A percentile compares a stretch with the other conserved stretches of the same genome.
Evolutionary conservation across 108 stramenopile genomes (phyloP).

Genomic region (Aurantiochytrium sp.): DNA sequence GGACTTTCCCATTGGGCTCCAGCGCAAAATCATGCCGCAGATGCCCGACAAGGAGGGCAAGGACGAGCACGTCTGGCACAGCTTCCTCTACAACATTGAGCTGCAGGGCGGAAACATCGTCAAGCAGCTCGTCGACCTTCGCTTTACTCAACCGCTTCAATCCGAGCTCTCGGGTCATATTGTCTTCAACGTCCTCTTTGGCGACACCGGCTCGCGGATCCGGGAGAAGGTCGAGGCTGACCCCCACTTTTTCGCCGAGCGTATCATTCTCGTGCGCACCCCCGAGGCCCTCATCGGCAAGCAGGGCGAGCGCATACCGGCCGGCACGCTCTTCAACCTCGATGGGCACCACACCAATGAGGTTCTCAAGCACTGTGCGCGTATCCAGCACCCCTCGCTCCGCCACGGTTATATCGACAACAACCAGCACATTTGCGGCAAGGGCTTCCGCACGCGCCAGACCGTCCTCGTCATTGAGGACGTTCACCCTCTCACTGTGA

Average conservation of each 20-base stretch:
- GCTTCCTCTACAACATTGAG: neutral
- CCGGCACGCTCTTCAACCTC: neutral
- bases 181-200: slow-evolving; percentile 9
- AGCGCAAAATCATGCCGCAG: slow-evolving; percentile 11
- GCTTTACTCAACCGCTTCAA: neutral
- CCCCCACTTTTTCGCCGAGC: slow-evolving; percentile 9
- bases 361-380: slow-evolving; percentile 17
- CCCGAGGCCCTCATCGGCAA: neutral
- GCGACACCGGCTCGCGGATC: neutral
- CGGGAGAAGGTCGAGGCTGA: neutral
- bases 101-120: neutral
- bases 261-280: slow-evolving; percentile 1
- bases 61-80: neutral
- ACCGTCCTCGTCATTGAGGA: neutral
- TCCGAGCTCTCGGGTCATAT: slow-evolving; percentile 17
- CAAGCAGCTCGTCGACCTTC: neutral
- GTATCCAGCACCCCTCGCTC: neutral
- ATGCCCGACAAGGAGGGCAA: slow-evolving; percentile 25
- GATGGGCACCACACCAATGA: slow-evolving; percentile 23
- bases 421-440: slow-evolving; percentile 12
- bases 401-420: neutral
- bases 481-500: slow-evolving; percentile 3
- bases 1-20: neutral
- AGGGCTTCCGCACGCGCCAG: neutral
- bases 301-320: neutral